Percentiles rank a stretch among this genome's conserved stretches.
Evolutionary conservation across 108 stramenopile genomes (phyloP).

Genomic region (Pelagomonas calceolata): DNA sequence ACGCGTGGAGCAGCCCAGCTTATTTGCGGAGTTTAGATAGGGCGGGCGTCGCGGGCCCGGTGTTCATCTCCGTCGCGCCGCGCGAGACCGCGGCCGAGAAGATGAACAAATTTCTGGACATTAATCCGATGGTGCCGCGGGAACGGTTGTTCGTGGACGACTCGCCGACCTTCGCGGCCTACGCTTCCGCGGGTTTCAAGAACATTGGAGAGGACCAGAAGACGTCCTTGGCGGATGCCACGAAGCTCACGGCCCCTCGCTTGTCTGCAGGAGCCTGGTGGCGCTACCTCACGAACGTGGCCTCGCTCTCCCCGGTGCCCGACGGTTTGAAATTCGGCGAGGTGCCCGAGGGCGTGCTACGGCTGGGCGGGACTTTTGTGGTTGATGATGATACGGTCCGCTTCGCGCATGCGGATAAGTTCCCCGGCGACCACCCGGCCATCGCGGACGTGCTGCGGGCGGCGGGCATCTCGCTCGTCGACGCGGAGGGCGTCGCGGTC

Average conservation of each 20-base stretch:
- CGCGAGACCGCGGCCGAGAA: constrained; percentile 41
- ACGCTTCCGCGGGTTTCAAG: constrained; percentile 55
- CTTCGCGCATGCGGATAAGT: constrained; percentile 61
- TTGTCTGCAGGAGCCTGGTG: background rate
- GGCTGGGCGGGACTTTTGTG: constrained; percentile 72
- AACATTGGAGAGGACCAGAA: constrained; percentile 45
- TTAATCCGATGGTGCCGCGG: constrained; percentile 48
- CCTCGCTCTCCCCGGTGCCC: background rate
- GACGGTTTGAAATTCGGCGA: constrained; percentile 53
- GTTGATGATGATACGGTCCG: constrained; percentile 51
- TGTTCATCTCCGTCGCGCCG: constrained; percentile 55
- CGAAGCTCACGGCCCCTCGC: constrained; percentile 49
- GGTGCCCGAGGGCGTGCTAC: constrained; percentile 63
- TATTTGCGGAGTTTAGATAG: constrained; percentile 36
- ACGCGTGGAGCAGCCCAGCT: constrained; percentile 47
- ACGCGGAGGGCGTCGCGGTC: background rate
- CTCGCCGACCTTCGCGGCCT: constrained; percentile 47
- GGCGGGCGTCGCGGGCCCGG: constrained; percentile 40
- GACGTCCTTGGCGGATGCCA: constrained; percentile 21
- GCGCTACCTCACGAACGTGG: constrained; percentile 1
- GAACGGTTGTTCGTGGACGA: constrained; percentile 55
- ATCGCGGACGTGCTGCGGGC: constrained; percentile 39
- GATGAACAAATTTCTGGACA: constrained; percentile 53
- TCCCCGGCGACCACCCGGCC: constrained; percentile 69
- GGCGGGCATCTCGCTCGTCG: background rate